Evolutionary conservation across 2,329 filamentous ascomycete species (phyloP), one percentile per base, ranked within the genome.

Genomic region (Penicillium frequentans): DNA sequence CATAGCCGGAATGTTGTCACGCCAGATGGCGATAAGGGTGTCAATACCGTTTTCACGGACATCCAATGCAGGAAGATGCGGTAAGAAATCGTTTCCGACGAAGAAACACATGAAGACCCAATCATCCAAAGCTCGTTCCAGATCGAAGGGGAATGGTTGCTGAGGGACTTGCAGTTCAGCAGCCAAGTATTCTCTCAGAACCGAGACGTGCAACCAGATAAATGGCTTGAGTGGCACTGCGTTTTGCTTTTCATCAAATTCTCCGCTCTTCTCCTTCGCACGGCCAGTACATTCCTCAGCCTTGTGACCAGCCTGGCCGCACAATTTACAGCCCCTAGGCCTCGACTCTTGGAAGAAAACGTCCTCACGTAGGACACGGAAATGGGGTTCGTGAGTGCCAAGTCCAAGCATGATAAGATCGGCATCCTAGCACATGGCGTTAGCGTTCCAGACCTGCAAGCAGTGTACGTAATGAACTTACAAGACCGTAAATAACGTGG

Each of bases 51-150:
- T 93, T 70, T 99, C 95, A 59, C 95, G 87, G 73, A 99, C 98
- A 74, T 98, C 95, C 57, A 99, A 83, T 68, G 93, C 96, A n/a
- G 95, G 95, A 57, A 99, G 81, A 81, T 99, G 95, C 50, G 95
- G 95, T 65, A 99, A 79, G 78, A 99, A 99, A 79, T 99, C 96
- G 75, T 99, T 99, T 64, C 93, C 93, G 55, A 98, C 93, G 73
- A 98, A 98, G 79, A 96, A 98, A 78, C 93, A 98, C 87, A 98
- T 95, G 74, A 98, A 98, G 14, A 98, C 91, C 95, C 93, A 98
- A 72, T 98, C 93, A 75, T 98, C 95, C 57, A 98, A 85, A 26
- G 93, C 93, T 63, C 95, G 87, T 76, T 99, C 95, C 45, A 99
- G 82, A 72, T 99, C 92, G 75, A 96, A 98, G 54, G 86, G 85